phyloP scores from a whole-genome alignment of 2,329 filamentous ascomycete species.

The Dothidotthia symphoricarpi region DNA sequence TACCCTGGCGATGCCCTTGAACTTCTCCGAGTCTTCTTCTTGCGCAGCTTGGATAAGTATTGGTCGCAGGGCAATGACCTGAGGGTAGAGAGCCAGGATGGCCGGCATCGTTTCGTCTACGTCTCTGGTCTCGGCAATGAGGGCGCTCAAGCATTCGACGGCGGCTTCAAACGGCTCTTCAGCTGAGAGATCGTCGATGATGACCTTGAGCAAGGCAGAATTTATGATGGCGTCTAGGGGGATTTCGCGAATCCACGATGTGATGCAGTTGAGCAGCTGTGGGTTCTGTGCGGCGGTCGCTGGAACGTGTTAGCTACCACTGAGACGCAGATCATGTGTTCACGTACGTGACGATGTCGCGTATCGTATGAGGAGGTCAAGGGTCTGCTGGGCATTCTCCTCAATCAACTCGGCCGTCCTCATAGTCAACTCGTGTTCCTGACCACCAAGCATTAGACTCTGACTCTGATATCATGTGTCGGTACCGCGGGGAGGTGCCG shows the following conservation, averaged over 20 bases:
- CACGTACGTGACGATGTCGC: conserved; percentile 81
- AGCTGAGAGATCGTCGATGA: conserved; percentile 73
- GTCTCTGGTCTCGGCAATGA: conserved; percentile 88
- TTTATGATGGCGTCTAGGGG: conserved; percentile 78
- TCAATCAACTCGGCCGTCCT: conserved; percentile 87
- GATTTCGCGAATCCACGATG: conserved; percentile 94
- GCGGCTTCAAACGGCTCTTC: conserved; percentile 82
- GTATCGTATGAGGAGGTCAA: conserved; percentile 85
- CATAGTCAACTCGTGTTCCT: conserved; percentile 91
- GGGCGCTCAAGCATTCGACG: conserved; percentile 86
- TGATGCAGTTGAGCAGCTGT: conserved; percentile 89
- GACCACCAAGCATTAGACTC: conserved; percentile 43
- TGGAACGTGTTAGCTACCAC: conserved; percentile 12
- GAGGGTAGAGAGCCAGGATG: conserved; percentile 80
- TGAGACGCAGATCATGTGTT: neutral
- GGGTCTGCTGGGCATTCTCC: conserved; percentile 84
- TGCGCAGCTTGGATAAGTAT: conserved; percentile 73
- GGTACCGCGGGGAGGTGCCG: conserved; percentile 38
- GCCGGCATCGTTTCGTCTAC: conserved; percentile 84
- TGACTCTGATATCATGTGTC: conserved; percentile 39
- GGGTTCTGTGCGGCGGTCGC: conserved; percentile 80
- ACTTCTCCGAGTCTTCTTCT: conserved; percentile 79
- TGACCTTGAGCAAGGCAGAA: conserved; percentile 77
- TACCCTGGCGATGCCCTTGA: conserved; percentile 84
- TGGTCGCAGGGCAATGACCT: conserved; percentile 71